Evolutionary conservation across 345 rosid genomes (phyloP).

Genomic region (Reutealis trisperma): DNA sequence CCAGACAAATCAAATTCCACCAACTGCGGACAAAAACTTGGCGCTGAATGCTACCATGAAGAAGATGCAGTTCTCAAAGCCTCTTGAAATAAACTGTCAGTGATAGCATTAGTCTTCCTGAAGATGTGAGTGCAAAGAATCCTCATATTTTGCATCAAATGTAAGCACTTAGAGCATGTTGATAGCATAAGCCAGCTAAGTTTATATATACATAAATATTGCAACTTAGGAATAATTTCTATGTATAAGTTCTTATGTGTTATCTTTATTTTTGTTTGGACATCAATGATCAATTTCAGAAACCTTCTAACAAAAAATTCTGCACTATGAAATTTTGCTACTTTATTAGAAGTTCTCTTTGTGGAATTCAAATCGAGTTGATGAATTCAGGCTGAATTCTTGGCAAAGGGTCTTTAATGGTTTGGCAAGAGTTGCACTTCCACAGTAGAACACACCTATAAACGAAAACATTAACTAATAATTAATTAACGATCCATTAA

Average conservation of each 20-base stretch:
- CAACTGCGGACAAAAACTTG: too few species aligned
- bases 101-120: too few species aligned
- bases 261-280: too few species aligned
- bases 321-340: neutral
- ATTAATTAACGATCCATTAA: neutral
- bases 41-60: too few species aligned
- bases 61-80: too few species aligned
- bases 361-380: slow-evolving; percentile 86
- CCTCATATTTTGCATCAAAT: too few species aligned
- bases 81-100: too few species aligned
- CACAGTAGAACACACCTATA: slow-evolving; percentile 95
- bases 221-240: neutral
- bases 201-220: neutral
- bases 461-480: neutral
- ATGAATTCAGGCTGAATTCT: slow-evolving; percentile 71
- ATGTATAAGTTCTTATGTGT: neutral
- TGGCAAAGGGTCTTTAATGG: slow-evolving; percentile 64
- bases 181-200: too few species aligned
- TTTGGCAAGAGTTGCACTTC: slow-evolving; percentile 79
- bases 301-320: neutral
- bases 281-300: too few species aligned
- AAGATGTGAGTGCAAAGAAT: too few species aligned
- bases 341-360: slow-evolving; percentile 71
- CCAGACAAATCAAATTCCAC: too few species aligned
- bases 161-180: too few species aligned